Evolutionary conservation across 148 eudicot species (phyloP).

Genomic region (Nepenthes mirabilis): DNA sequence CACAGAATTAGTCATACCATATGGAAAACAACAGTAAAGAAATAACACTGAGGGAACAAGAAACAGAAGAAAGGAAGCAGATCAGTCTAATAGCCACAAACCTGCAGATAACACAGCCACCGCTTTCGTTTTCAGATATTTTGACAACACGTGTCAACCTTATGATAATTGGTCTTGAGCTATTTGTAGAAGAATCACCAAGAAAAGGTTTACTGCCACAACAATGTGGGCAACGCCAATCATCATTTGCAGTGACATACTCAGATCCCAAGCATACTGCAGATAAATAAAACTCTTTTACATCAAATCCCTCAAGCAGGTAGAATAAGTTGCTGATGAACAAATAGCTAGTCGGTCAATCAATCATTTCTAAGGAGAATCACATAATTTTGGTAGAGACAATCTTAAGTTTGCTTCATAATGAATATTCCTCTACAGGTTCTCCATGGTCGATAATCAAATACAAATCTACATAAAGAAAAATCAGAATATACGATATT

Average conservation of each 20-base stretch:
- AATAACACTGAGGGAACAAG: slow-evolving; percentile 4
- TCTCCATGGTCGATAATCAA: too few relatives aligned
- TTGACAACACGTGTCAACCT: slow-evolving; percentile 73
- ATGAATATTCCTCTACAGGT: too few relatives aligned
- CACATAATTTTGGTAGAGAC: neutral
- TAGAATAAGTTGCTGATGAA: neutral
- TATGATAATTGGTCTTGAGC: slow-evolving; percentile 36
- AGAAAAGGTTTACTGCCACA: slow-evolving; percentile 30
- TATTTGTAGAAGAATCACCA: slow-evolving; percentile 22
- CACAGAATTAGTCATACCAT: too few relatives aligned
- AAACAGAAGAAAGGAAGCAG: too few relatives aligned
- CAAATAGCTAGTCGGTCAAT: neutral
- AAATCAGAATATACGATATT: too few relatives aligned
- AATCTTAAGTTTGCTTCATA: too few relatives aligned
- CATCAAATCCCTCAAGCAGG: neutral
- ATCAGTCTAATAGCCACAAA: slow-evolving; percentile 9
- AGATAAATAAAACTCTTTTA: slow-evolving; percentile 6
- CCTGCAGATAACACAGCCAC: slow-evolving; percentile 95
- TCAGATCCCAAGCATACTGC: slow-evolving; percentile 75
- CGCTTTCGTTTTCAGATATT: slow-evolving; percentile 53
- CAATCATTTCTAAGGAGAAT: neutral
- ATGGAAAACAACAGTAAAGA: too few relatives aligned
- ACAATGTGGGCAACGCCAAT: slow-evolving; percentile 68
- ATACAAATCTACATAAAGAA: too few relatives aligned
- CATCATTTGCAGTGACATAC: slow-evolving; percentile 37